Percentiles rank a stretch among this genome's conserved stretches.
phyloP scores from a whole-genome alignment of 2,329 filamentous ascomycete species.

The Colletotrichum phormii region DNA sequence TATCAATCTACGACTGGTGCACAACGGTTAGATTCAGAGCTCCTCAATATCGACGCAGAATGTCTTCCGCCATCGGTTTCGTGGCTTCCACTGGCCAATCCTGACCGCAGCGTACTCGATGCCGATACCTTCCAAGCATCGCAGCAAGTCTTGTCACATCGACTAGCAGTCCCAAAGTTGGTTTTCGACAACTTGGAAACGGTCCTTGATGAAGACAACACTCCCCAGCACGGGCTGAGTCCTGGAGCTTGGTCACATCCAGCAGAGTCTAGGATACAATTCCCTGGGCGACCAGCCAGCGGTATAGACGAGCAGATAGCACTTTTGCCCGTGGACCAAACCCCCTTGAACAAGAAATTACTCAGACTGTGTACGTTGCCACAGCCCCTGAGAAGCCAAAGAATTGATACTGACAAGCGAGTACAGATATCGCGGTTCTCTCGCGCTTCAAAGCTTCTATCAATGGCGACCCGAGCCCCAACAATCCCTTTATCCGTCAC shows the following conservation, averaged over 20 bases:
- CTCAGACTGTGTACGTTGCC: constrained; percentile 36
- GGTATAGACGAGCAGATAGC: constrained; percentile 49
- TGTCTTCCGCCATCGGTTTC: neutral
- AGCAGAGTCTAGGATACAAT: neutral
- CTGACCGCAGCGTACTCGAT: constrained; percentile 40
- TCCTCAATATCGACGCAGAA: neutral
- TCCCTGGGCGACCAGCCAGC: constrained; percentile 5
- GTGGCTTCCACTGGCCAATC: constrained; percentile 1
- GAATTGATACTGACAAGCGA: neutral
- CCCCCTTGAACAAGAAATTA: constrained; percentile 59
- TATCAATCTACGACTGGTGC: neutral
- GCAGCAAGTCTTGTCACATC: constrained; percentile 42
- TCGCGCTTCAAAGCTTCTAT: constrained; percentile 63
- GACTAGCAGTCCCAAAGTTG: constrained; percentile 36
- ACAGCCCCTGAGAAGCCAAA: neutral
- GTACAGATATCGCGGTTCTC: constrained; percentile 59
- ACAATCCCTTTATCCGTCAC: constrained; percentile 58
- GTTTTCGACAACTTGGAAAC: constrained; percentile 32
- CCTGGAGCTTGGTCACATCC: neutral
- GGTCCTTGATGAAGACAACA: neutral
- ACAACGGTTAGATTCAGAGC: neutral
- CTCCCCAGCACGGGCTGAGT: neutral
- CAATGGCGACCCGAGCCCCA: constrained; percentile 58
- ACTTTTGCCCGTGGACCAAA: constrained; percentile 55
- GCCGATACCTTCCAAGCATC: constrained; percentile 44